A percentile compares a stretch with the other conserved stretches of the same genome.
Conservation (phyloP, 2,329 filamentous ascomycete species). For the Lojkania enalia region DNA sequence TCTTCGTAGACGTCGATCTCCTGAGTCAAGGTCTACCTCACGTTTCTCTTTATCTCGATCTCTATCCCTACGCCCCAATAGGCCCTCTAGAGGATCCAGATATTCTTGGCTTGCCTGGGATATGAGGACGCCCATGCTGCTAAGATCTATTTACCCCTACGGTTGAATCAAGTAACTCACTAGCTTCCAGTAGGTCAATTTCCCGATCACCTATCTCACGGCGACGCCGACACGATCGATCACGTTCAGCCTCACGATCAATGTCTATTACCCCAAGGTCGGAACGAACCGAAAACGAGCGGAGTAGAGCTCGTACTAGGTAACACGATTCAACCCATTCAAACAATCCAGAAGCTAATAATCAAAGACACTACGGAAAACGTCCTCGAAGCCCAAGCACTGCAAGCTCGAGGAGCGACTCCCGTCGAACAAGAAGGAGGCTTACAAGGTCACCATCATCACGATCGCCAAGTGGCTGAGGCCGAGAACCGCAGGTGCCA, state of each 20-base stretch:
- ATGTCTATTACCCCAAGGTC: slow-evolving; percentile 43
- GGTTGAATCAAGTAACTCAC: no score
- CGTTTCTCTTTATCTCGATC: slow-evolving; percentile 59
- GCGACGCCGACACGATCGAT: slow-evolving; percentile 43
- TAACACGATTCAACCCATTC: slow-evolving; percentile 46
- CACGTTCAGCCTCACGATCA: slow-evolving; percentile 41
- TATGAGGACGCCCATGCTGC: no score
- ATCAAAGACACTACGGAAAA: slow-evolving; percentile 51
- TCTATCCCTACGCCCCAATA: no score
- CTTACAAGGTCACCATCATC: neutral
- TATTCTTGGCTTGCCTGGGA: no score
- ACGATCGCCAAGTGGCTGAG: no score
- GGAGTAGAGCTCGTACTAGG: slow-evolving; percentile 41
- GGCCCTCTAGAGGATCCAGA: no score
- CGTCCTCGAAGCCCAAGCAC: slow-evolving; percentile 46
- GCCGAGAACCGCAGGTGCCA: no score
- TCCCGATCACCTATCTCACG: slow-evolving; percentile 23
- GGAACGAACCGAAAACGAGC: slow-evolving; percentile 43
- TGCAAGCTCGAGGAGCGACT: slow-evolving; percentile 13
- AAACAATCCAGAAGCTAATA: slow-evolving; percentile 53
- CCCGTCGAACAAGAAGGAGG: neutral
- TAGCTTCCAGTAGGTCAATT: slow-evolving; percentile 17
- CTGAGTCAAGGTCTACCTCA: neutral
- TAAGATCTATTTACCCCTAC: no score
- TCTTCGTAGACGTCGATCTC: slow-evolving; percentile 30